These are phyloP conservation scores for Cordyceps cicadae DNA, from an alignment of 2,329 filamentous ascomycete genomes.

Conservation along the genomic window DNA sequence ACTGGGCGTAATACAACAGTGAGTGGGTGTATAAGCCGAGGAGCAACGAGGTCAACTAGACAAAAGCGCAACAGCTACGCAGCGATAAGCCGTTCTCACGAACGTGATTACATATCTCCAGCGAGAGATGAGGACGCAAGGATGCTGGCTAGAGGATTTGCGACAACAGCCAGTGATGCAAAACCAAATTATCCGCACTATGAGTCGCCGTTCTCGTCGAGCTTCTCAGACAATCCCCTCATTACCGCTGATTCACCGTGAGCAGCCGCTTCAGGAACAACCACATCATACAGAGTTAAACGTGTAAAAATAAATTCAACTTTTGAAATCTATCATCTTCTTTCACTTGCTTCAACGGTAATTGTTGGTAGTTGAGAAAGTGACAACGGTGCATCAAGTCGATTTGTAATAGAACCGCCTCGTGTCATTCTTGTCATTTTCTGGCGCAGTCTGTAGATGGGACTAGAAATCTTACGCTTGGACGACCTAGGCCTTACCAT, in stretches of 20 bases:
- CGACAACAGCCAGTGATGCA: not conserved
- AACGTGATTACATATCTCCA: not conserved
- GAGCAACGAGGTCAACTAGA: too few relatives aligned
- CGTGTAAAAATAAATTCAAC: too few relatives aligned
- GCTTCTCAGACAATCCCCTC: not conserved
- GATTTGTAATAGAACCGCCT: too few relatives aligned
- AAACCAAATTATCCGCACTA: not conserved
- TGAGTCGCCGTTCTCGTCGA: too few relatives aligned
- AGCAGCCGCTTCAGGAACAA: not conserved
- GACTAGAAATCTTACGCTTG: not conserved
- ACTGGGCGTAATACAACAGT: not conserved
- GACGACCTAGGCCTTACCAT: not conserved
- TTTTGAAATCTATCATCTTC: too few relatives aligned
- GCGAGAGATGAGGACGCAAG: not conserved
- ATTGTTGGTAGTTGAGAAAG: too few relatives aligned
- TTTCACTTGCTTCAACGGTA: too few relatives aligned
- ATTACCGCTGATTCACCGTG: not conserved
- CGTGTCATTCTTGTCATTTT: too few relatives aligned
- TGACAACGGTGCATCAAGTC: too few relatives aligned
- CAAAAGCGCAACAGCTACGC: too few relatives aligned
- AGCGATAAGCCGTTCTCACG: not conserved
- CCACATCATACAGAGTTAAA: not conserved
- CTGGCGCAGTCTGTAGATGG: too few relatives aligned
- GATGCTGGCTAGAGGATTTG: not conserved
- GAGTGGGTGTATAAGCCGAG: too few relatives aligned